Evolutionary conservation across 352 stramenopile species (phyloP).

Genomic region (Pythium periplocum): DNA sequence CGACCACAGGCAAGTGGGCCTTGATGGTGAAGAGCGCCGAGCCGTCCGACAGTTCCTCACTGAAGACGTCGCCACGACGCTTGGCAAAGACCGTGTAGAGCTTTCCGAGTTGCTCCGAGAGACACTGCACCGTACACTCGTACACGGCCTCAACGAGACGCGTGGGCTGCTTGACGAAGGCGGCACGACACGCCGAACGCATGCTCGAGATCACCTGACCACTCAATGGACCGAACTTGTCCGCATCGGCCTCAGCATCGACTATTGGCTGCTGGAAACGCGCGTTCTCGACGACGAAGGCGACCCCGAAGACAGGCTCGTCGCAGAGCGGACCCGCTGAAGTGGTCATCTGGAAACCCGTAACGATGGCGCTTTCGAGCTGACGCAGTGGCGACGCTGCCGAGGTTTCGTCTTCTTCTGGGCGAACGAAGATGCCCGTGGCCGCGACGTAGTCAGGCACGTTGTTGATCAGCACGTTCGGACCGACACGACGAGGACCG

Average conservation of each 20-base stretch:
- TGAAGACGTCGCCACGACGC: conserved; percentile 87
- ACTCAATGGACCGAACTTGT: conserved; percentile 63
- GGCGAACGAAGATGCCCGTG: conserved; percentile 13
- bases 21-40: conserved; percentile 94
- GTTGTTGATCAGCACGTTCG: conserved; percentile 79
- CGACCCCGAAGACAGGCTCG: conserved; percentile 88
- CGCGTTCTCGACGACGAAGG: conserved; percentile 84
- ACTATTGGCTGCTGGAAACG: conserved; percentile 24
- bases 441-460: conserved; percentile 34
- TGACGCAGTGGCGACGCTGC: conserved; percentile 29
- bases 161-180: conserved; percentile 82
- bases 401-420: not conserved
- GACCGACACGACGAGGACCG: conserved; percentile 61
- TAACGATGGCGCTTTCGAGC: conserved; percentile 78
- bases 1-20: conserved; percentile 91
- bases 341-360: conserved; percentile 79
- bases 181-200: conserved; percentile 61
- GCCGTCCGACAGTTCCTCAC: conserved; percentile 86
- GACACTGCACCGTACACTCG: conserved; percentile 82
- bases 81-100: conserved; percentile 94
- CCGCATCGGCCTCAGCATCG: conserved; percentile 11
- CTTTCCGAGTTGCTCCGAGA: conserved; percentile 90
- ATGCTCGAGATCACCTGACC: conserved; percentile 82
- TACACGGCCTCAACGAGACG: conserved; percentile 91
- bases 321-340: conserved; percentile 83